Evolutionary conservation across 2,329 filamentous ascomycete species (phyloP).

Genomic region (Aspergillus alliaceus): DNA sequence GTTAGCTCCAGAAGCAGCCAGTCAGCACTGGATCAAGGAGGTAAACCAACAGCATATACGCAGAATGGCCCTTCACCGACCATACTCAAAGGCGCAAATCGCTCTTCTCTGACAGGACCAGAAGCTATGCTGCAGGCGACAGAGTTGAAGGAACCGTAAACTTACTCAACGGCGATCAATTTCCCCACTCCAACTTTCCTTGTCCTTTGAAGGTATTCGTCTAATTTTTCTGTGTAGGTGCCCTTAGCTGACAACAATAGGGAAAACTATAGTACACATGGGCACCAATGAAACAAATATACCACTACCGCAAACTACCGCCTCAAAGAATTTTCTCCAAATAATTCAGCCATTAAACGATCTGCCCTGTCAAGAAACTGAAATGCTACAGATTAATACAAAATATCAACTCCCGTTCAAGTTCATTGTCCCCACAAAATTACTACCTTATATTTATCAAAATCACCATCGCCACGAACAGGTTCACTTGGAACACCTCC

Average conservation of each 20-base stretch:
- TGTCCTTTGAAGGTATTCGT: conserved; percentile 7
- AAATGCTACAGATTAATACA: not conserved
- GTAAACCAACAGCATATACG: not conserved
- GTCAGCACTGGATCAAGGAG: not conserved
- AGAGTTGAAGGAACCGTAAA: conserved; percentile 9
- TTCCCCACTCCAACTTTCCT: not conserved
- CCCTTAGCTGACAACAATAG: conserved; percentile 3
- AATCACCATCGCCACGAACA: conserved; percentile 12
- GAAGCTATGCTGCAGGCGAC: conserved; percentile 11
- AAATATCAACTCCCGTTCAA: conserved; percentile 12
- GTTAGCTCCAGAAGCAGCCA: not conserved
- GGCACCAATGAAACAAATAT: conserved; percentile 18
- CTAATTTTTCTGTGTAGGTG: too few relatives aligned
- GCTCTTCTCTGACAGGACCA: not conserved
- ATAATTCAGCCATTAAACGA: conserved; percentile 11
- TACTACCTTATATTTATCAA: conserved; percentile 16
- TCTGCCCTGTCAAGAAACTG: not conserved
- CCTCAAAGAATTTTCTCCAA: conserved; percentile 13
- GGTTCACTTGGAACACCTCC: conserved; percentile 14
- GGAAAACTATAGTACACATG: conserved; percentile 7
- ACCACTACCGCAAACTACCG: conserved; percentile 5
- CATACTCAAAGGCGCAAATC: not conserved
- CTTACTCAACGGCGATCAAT: conserved; percentile 6
- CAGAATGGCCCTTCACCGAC: not conserved
- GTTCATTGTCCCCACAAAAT: conserved; percentile 15